These are phyloP conservation scores for Paecilomyces dactylethromorphus DNA, from an alignment of 2,329 filamentous ascomycete genomes.

Conservation along the genomic window DNA sequence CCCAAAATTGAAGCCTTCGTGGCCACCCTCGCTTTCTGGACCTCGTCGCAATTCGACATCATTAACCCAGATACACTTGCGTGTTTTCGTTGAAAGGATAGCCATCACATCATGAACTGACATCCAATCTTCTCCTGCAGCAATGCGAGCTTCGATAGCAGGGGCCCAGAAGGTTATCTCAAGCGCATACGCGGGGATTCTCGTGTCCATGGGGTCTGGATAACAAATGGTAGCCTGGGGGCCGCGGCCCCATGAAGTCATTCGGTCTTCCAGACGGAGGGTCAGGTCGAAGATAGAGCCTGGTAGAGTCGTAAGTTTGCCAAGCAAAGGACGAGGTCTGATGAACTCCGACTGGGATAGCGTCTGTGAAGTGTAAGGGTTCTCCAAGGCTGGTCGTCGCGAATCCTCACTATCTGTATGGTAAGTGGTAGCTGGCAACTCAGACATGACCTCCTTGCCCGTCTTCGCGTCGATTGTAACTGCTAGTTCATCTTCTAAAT, in stretches of 20 bases:
- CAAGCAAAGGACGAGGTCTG: slow-evolving; percentile 44
- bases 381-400: slow-evolving; percentile 5
- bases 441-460: slow-evolving; percentile 21
- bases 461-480: slow-evolving; percentile 39
- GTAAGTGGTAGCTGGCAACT: slow-evolving; percentile 11
- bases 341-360: slow-evolving; percentile 16
- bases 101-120: slow-evolving; percentile 52
- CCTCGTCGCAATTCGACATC: slow-evolving; percentile 56
- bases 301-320: slow-evolving; percentile 58
- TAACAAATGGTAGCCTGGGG: slow-evolving; percentile 63
- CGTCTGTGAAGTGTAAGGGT: slow-evolving; percentile 4
- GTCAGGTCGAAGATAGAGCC: slow-evolving; percentile 60
- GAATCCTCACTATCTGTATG: slow-evolving; percentile 10
- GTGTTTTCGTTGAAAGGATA: slow-evolving; percentile 75
- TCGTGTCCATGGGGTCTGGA: slow-evolving; percentile 55
- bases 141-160: slow-evolving; percentile 55
- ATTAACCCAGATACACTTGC: slow-evolving; percentile 70
- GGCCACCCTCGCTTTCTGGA: slow-evolving; percentile 46
- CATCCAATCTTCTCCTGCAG: slow-evolving; percentile 51
- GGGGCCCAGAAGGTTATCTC: slow-evolving; percentile 69
- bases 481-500: slow-evolving; percentile 30
- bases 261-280: slow-evolving; percentile 58
- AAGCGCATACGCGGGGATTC: slow-evolving; percentile 75
- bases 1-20: slow-evolving; percentile 51
- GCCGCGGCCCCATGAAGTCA: slow-evolving; percentile 73